A percentile compares a stretch with the other conserved stretches of the same genome.
These are phyloP conservation scores for Suillus cothurnatus DNA, from an alignment of 768 basidiomycete species.

Conservation along the genomic window DNA sequence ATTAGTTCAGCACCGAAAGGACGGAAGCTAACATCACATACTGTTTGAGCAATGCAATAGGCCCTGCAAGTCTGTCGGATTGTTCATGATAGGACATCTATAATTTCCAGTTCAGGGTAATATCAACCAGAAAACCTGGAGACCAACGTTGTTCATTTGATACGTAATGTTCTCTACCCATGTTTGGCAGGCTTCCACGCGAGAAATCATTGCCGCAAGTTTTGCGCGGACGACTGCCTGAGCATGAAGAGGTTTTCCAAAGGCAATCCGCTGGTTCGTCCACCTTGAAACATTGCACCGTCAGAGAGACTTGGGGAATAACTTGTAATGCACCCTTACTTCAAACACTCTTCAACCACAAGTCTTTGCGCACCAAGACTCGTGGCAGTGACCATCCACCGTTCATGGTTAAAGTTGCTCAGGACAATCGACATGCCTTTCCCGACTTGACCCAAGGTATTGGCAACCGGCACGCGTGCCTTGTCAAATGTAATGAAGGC, in stretches of 20 bases:
- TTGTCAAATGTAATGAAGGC: conserved; percentile 83
- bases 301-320: conserved; percentile 12
- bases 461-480: conserved; percentile 78
- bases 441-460: conserved; percentile 87
- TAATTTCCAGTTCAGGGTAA: conserved; percentile 1
- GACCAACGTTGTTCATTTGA: conserved; percentile 85
- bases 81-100: conserved; percentile 89
- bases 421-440: conserved; percentile 83
- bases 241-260: conserved; percentile 80
- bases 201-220: conserved; percentile 87
- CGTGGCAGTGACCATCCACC: conserved; percentile 82
- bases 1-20: conserved; percentile 1
- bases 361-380: conserved; percentile 76
- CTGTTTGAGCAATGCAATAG: conserved; percentile 90
- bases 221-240: conserved; percentile 90
- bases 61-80: conserved; percentile 83
- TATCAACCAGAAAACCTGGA: neutral
- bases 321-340: conserved; percentile 43
- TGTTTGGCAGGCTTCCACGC: conserved; percentile 81
- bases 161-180: conserved; percentile 91
- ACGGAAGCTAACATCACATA: conserved; percentile 36
- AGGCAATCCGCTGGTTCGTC: conserved; percentile 87
- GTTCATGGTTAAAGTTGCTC: conserved; percentile 87
- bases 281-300: conserved; percentile 52
- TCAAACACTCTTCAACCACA: conserved; percentile 88